Conservation (phyloP, 768 basidiomycete species). For the Hygrocybe coccinea region DNA sequence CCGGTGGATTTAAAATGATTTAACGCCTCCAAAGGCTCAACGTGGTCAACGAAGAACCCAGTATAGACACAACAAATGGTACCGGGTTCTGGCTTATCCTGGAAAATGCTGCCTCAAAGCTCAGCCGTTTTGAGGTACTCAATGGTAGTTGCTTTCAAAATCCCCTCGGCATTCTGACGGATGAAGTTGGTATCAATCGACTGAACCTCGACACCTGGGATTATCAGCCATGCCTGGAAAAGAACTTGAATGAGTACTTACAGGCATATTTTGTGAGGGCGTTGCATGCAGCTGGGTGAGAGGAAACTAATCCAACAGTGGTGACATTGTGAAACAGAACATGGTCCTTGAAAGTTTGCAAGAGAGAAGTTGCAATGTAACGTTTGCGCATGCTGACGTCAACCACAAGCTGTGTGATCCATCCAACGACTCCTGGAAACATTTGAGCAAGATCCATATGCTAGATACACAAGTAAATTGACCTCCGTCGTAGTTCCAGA, state of each 20-base stretch:
- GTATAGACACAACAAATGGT: conserved; percentile 26
- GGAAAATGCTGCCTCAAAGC: conserved; percentile 24
- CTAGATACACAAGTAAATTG: background rate
- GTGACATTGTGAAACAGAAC: conserved; percentile 18
- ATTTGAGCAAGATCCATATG: background rate
- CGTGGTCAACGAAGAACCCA: conserved; percentile 31
- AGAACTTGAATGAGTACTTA: conserved; percentile 9
- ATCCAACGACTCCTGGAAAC: conserved; percentile 22
- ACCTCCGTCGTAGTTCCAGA: conserved; percentile 26
- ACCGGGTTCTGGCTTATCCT: conserved; percentile 9
- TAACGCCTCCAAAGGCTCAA: conserved; percentile 24
- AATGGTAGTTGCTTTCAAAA: conserved; percentile 18
- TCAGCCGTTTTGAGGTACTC: conserved; percentile 21
- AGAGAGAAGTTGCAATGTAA: conserved; percentile 27
- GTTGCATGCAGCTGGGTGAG: conserved; percentile 27
- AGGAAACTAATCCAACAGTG: conserved; percentile 28
- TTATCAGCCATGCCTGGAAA: background rate
- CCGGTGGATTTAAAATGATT: conserved; percentile 14
- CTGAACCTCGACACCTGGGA: background rate
- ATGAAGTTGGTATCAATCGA: conserved; percentile 21
- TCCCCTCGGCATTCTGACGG: conserved; percentile 12
- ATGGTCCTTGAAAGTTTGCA: conserved; percentile 19
- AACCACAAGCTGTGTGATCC: conserved; percentile 36
- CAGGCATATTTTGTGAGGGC: conserved; percentile 26
- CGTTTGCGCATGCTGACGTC: conserved; percentile 19